These are phyloP conservation scores for Lanmaoa pseudosensibilis DNA, from an alignment of 768 basidiomycete genomes.

Conservation along the genomic window DNA sequence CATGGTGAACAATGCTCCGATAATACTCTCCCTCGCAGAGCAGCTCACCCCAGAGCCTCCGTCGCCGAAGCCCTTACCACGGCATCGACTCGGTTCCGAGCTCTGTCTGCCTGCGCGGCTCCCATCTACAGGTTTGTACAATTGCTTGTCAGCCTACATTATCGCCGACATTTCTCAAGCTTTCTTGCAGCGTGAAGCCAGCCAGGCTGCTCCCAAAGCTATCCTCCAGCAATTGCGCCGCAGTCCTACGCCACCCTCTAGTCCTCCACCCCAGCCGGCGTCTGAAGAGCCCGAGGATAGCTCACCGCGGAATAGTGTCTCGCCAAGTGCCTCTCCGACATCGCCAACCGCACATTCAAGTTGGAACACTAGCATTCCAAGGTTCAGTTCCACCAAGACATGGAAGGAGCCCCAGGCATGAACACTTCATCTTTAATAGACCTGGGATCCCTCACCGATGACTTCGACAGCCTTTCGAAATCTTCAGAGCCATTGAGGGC, in stretches of 20 bases:
- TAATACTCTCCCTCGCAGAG: conserved; percentile 32
- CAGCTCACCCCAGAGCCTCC: conserved; percentile 21
- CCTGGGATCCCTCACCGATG: not conserved
- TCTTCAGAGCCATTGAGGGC: conserved; percentile 82
- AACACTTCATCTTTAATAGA: not conserved
- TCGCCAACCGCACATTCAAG: conserved; percentile 18
- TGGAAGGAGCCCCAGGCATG: conserved; percentile 60
- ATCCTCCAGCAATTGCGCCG: conserved; percentile 54
- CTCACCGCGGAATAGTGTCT: conserved; percentile 12
- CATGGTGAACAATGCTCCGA: conserved; percentile 55
- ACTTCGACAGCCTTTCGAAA: conserved; percentile 51
- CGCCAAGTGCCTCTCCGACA: conserved; percentile 22
- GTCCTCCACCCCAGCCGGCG: conserved; percentile 16
- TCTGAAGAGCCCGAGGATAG: conserved; percentile 22
- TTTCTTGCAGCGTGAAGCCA: conserved; percentile 73
- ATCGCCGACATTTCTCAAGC: conserved; percentile 43
- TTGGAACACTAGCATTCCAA: conserved; percentile 18
- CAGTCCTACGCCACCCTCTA: conserved; percentile 40
- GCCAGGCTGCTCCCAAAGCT: conserved; percentile 53
- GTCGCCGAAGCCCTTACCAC: conserved; percentile 27
- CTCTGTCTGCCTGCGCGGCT: conserved; percentile 70
- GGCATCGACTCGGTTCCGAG: conserved; percentile 45
- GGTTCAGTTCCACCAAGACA: conserved; percentile 13
- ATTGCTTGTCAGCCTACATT: conserved; percentile 1
- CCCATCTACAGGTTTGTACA: conserved; percentile 57